Base-by-base conservation (phyloP, 148 eudicot species). In the Pharnaceum exiguum region DNA sequence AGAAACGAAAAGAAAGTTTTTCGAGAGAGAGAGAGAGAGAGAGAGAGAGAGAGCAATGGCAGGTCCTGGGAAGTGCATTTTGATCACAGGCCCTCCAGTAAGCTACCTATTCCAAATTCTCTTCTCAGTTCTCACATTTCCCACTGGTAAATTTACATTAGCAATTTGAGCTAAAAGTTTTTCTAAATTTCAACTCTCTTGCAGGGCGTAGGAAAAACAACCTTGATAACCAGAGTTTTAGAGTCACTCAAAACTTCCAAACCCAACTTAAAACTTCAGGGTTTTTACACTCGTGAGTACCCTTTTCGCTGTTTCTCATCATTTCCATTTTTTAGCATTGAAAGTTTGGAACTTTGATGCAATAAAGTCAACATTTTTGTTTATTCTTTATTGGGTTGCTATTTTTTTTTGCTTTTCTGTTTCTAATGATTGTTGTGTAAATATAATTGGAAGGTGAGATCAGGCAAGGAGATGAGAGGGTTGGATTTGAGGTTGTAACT, bases 181-280 rank as follows among this genome's bases (percentile, higher is more conserved):
- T 24, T 31, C 9, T 45, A 4, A 17, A 6, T 46, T 11, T 60
- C 19, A 15, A 17, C 51, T 27, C 46, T 42, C 26, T 8, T 53
- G 10, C 63, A 87, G 97, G 93, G 95, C 35, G 82, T 84, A 35
- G 97, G 97, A 0, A 90, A 90, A 57, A 90, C 97, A 27, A 82
- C 87, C 44, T 58, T 87, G 47, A 64, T 87, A n/a, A 61, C 68
- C 5, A 77, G 66, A 56, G 74, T 84, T 21, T 51, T 90, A 39
- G 93, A 90, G 54, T 36, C 48, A 38, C 82, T 90, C 45, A 80
- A 50, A 77, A 46, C 51, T 59, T 78, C 79, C 33, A 68, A 84
- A 66, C 97, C 97, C 33, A 71, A 60, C 55, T 70, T 90, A n/a
- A 90, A 80, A 22, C 55, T 84, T 47, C 95, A 82, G 57, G 97